A percentile compares a stretch with the other conserved stretches of the same genome.
Evolutionary conservation across 768 basidiomycete genomes (phyloP).

Genomic region (Leccinum disarticulatum): DNA sequence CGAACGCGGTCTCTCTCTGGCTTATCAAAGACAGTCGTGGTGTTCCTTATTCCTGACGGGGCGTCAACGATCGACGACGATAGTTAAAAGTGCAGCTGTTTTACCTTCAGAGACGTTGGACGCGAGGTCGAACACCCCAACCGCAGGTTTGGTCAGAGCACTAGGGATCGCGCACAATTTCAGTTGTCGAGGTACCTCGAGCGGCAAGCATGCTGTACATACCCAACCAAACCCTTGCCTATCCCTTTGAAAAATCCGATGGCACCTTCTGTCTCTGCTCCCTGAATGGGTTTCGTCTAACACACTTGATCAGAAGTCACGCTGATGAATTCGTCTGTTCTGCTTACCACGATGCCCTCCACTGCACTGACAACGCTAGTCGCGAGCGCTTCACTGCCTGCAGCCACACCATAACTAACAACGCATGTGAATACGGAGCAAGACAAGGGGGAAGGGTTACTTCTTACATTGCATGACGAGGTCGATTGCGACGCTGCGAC

Average conservation of each 20-base stretch:
- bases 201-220: constrained; percentile 9
- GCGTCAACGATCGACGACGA: constrained; percentile 7
- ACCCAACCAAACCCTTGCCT: constrained; percentile 96
- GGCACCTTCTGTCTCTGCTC: constrained; percentile 92
- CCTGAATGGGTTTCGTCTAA: constrained; percentile 95
- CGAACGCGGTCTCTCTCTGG: constrained; percentile 86
- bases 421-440: background rate
- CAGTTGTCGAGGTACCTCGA: background rate
- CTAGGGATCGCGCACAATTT: constrained; percentile 37
- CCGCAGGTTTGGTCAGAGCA: constrained; percentile 92
- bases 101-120: constrained; percentile 91
- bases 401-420: constrained; percentile 87
- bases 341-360: constrained; percentile 85
- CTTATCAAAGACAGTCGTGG: constrained; percentile 96
- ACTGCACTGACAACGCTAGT: constrained; percentile 93
- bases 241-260: constrained; percentile 97
- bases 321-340: constrained; percentile 7
- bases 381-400: constrained; percentile 92
- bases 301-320: constrained; percentile 6
- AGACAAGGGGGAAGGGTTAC: background rate
- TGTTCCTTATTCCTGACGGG: constrained; percentile 87
- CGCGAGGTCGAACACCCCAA: constrained; percentile 94
- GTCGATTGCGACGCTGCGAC: constrained; percentile 89
- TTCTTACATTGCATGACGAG: constrained; percentile 89
- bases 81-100: background rate